Evolutionary conservation across 192 early-diverging fungal genomes (phyloP).

Genomic region (Phycomyces nitens): DNA sequence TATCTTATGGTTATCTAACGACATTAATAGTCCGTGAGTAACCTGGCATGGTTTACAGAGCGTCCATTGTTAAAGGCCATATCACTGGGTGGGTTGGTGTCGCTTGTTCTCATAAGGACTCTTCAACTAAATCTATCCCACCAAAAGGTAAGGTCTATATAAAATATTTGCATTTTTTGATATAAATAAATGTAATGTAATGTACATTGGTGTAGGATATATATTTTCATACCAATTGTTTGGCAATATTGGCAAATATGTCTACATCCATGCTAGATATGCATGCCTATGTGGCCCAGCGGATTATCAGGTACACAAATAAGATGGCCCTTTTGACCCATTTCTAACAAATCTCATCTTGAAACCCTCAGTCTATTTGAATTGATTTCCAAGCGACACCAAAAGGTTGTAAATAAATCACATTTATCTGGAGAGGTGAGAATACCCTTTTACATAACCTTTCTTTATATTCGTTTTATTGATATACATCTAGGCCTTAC

Average conservation of each 20-base stretch:
- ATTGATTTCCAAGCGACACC: slow-evolving; percentile 60
- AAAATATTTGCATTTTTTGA: neutral
- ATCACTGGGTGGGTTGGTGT: slow-evolving; percentile 63
- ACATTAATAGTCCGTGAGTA: slow-evolving; percentile 44
- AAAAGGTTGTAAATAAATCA: slow-evolving; percentile 44
- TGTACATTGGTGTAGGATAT: slow-evolving; percentile 45
- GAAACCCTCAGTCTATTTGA: slow-evolving; percentile 60
- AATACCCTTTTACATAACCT: neutral
- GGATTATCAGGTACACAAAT: slow-evolving; percentile 53
- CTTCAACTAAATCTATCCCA: slow-evolving; percentile 67
- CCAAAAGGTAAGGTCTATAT: slow-evolving; percentile 48
- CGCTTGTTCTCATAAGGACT: slow-evolving; percentile 61
- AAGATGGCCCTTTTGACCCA: too few relatives aligned
- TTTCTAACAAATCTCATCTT: slow-evolving; percentile 1
- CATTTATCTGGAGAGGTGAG: neutral
- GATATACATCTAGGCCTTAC: neutral
- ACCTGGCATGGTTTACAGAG: slow-evolving; percentile 72
- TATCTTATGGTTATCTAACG: neutral
- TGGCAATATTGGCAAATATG: slow-evolving; percentile 67
- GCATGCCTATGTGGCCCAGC: slow-evolving; percentile 66
- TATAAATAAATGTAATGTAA: too few relatives aligned
- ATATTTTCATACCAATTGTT: slow-evolving; percentile 62
- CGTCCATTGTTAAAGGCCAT: slow-evolving; percentile 54
- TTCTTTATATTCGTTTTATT: neutral
- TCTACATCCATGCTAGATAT: slow-evolving; percentile 55